A percentile compares a stretch with the other conserved stretches of the same genome.
These are phyloP conservation scores for Rhizopus sp. DNA, from an alignment of 371 early-diverging fungal genomes.

Conservation along the genomic window DNA sequence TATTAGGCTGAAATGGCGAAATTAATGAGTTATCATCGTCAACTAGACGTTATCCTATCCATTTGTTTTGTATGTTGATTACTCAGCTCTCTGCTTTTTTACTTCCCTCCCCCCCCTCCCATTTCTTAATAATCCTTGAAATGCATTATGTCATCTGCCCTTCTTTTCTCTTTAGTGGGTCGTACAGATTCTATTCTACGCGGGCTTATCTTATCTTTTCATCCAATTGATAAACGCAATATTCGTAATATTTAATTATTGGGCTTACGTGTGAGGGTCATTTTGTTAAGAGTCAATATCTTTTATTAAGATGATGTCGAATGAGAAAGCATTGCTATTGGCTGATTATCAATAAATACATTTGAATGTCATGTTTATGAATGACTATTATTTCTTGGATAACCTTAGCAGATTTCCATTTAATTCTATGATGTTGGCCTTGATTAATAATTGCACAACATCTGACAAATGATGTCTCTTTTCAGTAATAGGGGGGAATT, in stretches of 20 bases:
- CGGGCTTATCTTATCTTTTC: no score
- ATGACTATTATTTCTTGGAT: no score
- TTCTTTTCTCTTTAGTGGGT: no score
- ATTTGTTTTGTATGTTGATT: neutral
- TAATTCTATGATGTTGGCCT: neutral
- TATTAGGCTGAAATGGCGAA: conserved; percentile 34
- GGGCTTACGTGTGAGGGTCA: no score
- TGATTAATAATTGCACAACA: neutral
- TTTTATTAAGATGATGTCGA: no score
- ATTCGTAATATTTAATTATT: no score
- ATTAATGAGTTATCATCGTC: conserved; percentile 28
- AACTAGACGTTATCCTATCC: conserved; percentile 17
- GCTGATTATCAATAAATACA: no score
- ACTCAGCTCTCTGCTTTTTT: neutral
- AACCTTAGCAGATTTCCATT: neutral
- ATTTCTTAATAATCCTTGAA: neutral
- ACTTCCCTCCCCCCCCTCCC: neutral
- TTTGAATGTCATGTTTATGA: no score
- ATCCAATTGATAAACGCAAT: no score
- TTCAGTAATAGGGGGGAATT: conserved; percentile 4
- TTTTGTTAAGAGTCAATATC: no score
- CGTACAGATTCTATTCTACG: no score
- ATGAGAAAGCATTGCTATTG: no score
- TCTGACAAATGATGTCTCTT: conserved; percentile 6
- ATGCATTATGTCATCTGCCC: neutral